A percentile compares a stretch with the other conserved stretches of the same genome.
These are phyloP conservation scores for Iodosphaeria phyllophila DNA, from an alignment of 2,329 filamentous ascomycete species.

Conservation along the genomic window DNA sequence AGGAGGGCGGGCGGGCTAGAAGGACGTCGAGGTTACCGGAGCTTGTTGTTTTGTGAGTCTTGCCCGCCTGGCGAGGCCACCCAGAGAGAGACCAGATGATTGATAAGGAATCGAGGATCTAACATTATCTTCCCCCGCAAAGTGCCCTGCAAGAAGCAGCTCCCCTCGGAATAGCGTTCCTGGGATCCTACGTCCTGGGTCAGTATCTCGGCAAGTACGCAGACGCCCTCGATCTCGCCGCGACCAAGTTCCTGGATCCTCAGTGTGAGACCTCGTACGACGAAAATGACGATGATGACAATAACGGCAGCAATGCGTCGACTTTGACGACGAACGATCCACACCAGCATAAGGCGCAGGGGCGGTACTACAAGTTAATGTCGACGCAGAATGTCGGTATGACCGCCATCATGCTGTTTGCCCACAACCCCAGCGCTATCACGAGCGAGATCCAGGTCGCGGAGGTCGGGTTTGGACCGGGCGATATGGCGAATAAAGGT, in stretches of 20 bases:
- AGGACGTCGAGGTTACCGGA: constrained; percentile 28
- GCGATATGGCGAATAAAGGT: constrained; percentile 90
- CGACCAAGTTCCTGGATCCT: constrained; percentile 22
- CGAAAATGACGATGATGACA: constrained; percentile 7
- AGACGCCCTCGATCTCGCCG: constrained; percentile 53
- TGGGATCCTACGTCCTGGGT: constrained; percentile 61
- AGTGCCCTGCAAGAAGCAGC: constrained; percentile 81
- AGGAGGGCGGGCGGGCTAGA: too few relatives aligned
- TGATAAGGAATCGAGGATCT: constrained; percentile 3
- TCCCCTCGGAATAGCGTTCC: constrained; percentile 66
- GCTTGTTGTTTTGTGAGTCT: constrained; percentile 36
- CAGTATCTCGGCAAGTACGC: constrained; percentile 59
- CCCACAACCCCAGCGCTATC: constrained; percentile 41
- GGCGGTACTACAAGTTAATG: constrained; percentile 49
- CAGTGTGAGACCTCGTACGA: too few relatives aligned
- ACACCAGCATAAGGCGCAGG: too few relatives aligned
- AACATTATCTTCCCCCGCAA: constrained; percentile 6
- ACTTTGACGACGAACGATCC: constrained; percentile 2
- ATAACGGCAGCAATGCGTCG: too few relatives aligned
- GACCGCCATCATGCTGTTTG: constrained; percentile 79
- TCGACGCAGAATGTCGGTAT: constrained; percentile 64
- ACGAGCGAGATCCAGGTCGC: constrained; percentile 54
- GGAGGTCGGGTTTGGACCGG: constrained; percentile 67
- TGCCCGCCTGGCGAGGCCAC: background rate
- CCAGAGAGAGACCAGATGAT: too few relatives aligned